Conservation (phyloP, 805 yeast species). For the Cyberlindnera xishuangbannaensis region DNA sequence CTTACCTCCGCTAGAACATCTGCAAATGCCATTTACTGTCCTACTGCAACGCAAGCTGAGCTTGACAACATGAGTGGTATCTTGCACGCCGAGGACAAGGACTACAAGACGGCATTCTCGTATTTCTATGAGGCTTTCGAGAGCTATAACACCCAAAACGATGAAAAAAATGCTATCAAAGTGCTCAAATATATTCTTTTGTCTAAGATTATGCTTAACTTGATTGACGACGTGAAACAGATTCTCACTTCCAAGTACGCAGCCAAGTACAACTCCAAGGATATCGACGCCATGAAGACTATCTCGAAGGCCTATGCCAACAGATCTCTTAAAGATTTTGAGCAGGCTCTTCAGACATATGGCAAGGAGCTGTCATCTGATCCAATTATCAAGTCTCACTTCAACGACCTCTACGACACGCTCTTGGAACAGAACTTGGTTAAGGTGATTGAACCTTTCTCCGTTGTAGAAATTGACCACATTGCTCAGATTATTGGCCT, state of each 20-base stretch:
- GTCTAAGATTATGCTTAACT: conserved; percentile 87
- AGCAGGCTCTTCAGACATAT: conserved; percentile 69
- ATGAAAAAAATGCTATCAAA: conserved; percentile 64
- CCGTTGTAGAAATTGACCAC: conserved; percentile 90
- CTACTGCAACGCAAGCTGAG: conserved; percentile 90
- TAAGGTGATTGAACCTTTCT: conserved; percentile 93
- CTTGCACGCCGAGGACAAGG: conserved; percentile 93
- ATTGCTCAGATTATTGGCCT: conserved; percentile 84
- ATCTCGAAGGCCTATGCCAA: conserved; percentile 85
- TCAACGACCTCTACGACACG: conserved; percentile 88
- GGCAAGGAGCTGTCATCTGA: conserved; percentile 76
- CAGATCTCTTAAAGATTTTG: conserved; percentile 88
- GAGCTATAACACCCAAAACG: conserved; percentile 55
- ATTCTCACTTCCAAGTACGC: conserved; percentile 71
- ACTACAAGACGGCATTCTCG: conserved; percentile 91
- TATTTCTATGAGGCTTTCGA: conserved; percentile 95
- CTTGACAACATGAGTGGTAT: conserved; percentile 94
- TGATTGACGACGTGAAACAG: conserved; percentile 78
- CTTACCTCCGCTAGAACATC: conserved; percentile 93
- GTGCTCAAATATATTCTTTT: conserved; percentile 89
- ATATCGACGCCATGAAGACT: conserved; percentile 93
- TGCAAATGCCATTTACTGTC: conserved; percentile 95
- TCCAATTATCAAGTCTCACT: conserved; percentile 83
- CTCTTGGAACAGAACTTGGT: conserved; percentile 87
- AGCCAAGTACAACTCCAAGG: conserved; percentile 70